Percentiles rank a stretch among this genome's conserved stretches.
Conservation (phyloP, 192 early-diverging fungal genomes). For the Mortierella alpina region DNA sequence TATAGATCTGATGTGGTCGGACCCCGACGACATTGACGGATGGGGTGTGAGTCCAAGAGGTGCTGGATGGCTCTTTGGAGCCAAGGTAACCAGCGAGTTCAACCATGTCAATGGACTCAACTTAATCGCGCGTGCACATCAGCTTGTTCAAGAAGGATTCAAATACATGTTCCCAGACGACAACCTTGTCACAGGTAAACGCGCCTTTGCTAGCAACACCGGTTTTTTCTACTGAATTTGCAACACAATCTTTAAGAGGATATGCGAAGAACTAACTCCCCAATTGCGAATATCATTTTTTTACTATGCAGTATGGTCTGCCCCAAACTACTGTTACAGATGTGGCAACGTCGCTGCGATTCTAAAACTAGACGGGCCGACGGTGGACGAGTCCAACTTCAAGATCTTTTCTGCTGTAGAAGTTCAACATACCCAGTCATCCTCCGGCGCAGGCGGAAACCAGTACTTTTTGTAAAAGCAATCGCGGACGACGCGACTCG, state of each 20-base stretch:
- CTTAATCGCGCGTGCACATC: conserved; percentile 95
- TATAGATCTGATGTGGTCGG: conserved; percentile 95
- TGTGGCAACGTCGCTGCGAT: conserved; percentile 98
- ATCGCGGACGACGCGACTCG: not conserved
- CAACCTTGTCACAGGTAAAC: conserved; percentile 84
- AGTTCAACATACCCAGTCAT: conserved; percentile 77
- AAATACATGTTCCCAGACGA: conserved; percentile 95
- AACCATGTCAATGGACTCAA: conserved; percentile 91
- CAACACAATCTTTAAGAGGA: not conserved
- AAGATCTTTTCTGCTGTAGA: conserved; percentile 98
- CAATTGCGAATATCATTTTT: not conserved
- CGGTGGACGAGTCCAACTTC: conserved; percentile 87
- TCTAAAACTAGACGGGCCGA: conserved; percentile 81
- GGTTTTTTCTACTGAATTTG: not conserved
- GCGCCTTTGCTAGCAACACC: not conserved
- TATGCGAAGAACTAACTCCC: not conserved
- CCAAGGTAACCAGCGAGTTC: conserved; percentile 95
- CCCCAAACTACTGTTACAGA: conserved; percentile 98
- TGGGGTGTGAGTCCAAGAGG: conserved; percentile 93
- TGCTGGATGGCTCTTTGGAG: conserved; percentile 97
- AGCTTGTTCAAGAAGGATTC: conserved; percentile 98
- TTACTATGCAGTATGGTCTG: conserved; percentile 79
- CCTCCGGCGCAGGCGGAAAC: conserved; percentile 53
- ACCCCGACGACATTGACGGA: conserved; percentile 93
- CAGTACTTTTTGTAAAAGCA: conserved; percentile 58